Percentiles rank a stretch among this genome's conserved stretches.
Evolutionary conservation across 805 yeast genomes (phyloP).

Genomic region (Saccharomycopsis amapae): DNA sequence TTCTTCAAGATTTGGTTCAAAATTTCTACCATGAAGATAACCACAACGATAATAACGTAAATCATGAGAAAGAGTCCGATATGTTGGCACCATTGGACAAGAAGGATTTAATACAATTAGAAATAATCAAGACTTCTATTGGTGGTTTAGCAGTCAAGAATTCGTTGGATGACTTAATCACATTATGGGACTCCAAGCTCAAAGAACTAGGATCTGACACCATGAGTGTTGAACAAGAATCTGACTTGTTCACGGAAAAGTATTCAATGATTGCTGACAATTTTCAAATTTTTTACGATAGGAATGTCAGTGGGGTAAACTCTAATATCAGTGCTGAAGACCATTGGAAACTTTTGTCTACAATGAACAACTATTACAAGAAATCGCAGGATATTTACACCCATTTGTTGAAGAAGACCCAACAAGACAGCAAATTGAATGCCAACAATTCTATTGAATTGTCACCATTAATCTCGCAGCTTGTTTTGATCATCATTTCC

Average conservation of each 20-base stretch:
- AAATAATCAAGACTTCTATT: conserved; percentile 13
- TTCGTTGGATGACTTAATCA: not conserved
- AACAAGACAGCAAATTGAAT: conserved; percentile 7
- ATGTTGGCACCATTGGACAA: conserved; percentile 5
- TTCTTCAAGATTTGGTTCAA: not conserved
- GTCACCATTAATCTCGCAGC: conserved; percentile 12
- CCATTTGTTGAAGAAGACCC: conserved; percentile 6
- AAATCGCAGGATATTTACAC: conserved; percentile 14
- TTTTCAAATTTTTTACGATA: conserved; percentile 18
- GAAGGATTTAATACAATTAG: conserved; percentile 8
- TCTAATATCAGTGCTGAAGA: not conserved
- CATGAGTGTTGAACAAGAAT: not conserved
- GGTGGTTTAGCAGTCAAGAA: conserved; percentile 3
- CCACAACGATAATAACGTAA: not conserved
- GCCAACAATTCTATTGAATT: conserved; percentile 14
- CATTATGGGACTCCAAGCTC: conserved; percentile 5
- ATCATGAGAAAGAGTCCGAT: too few species aligned
- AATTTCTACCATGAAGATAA: not conserved
- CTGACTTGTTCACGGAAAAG: conserved; percentile 7
- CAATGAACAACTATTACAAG: conserved; percentile 14
- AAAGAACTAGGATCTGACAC: not conserved
- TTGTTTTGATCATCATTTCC: conserved; percentile 11
- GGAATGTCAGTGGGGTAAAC: not conserved
- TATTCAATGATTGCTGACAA: conserved; percentile 19
- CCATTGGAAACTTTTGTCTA: conserved; percentile 13